Evolutionary conservation across 345 rosid genomes (phyloP), one percentile per base, ranked within the genome.

Genomic region (Euphorbia tirucalli): DNA sequence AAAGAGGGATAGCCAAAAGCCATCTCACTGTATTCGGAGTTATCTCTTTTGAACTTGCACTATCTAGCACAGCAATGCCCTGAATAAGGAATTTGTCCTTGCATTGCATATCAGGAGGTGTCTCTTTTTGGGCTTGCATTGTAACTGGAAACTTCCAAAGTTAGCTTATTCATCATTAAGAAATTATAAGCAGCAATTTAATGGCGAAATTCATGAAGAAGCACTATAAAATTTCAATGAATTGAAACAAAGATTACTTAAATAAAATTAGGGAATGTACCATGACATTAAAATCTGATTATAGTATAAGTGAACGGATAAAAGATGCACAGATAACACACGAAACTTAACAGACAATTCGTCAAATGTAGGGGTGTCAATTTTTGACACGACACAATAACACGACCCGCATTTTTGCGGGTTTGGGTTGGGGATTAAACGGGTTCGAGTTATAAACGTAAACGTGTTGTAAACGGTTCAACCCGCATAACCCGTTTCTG

Each of bases 101-200:
- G 88, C 93, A 89, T 65, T 90, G 97, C 95, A 90, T 78, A 68
- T 93, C 97, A 44, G 78, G n/a, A n/a, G n/a, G 97, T n/a, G 81
- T 75, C 82, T 93, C 98, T 74, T 81, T 93, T 60, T 79, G 94
- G 22, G 94, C 94, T 85, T 93, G 98, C 98, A 91, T 93, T 35
- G 94, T 87, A 71, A 93, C 98, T 91, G 75, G 66, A 72, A 81
- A 54, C 71, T 70, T 49, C 72, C 70, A 46, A 41, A 70, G 69
- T 68, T 73, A 71, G 50, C 27, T 49, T 24, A 14, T 54, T 62
- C 30, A 28, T 41, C 1, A 24, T n/a, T 11, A 35, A 44, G 1
- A 78, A n/a, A 50, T 59, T 49, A 59, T 58, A 60, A 10, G 43
- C 19, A 49, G 46, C 50, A 7, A 24, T 43, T 19, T 50, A 73